Evolutionary conservation across 2,329 filamentous ascomycete species (phyloP), one percentile per base, ranked within the genome.

Genomic region (Dryadomyces sulphureus): DNA sequence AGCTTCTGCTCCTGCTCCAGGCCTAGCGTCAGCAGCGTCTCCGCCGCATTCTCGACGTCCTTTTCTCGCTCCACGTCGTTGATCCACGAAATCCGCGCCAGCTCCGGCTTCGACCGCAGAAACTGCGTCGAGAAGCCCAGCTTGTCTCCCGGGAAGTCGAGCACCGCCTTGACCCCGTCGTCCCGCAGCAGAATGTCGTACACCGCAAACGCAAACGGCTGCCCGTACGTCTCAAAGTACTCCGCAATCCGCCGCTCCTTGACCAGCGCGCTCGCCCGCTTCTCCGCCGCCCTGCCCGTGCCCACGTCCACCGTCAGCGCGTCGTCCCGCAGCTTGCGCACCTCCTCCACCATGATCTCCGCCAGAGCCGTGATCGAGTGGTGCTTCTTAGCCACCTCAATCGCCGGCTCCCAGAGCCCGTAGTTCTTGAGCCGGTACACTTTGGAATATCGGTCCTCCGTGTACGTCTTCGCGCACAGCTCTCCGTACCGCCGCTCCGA

Each of bases 1-100:
- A 92, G 65, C 54, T 89, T 82, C 45, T 77, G 74, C 60, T 95
- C 89, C 45, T 78, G 76, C 43, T 72, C 70, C 19, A 81, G 66
- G 0, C 85, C 88, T 19, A 89, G 70, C 7, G 76, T 67, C 38
- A 84, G 67, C 41, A 98, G 70, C 0, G 80, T 82, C 38, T 77
- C 66, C 5, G 82, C 80, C 11, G 90, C 89, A 47, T 77, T 73
- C 12, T 75, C 68, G 51, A 87, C 87, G 55, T 94, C 79, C 48
- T 79, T 72, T 58, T 92, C 84, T 21, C 75, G 73, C 49, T 79
- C 71, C 7, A 96, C 73, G 58, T 96, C 89, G 59, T 98, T 93
- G 65, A 98, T 94, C 92, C 92, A 98, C 42, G 81, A 80, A 39
- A 98, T 71, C 55, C 86, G 86, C 24, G 81, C 80, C 50, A 87